Conservation (phyloP, 164 flowering plant genomes). For the Cinnamomum micranthum region DNA sequence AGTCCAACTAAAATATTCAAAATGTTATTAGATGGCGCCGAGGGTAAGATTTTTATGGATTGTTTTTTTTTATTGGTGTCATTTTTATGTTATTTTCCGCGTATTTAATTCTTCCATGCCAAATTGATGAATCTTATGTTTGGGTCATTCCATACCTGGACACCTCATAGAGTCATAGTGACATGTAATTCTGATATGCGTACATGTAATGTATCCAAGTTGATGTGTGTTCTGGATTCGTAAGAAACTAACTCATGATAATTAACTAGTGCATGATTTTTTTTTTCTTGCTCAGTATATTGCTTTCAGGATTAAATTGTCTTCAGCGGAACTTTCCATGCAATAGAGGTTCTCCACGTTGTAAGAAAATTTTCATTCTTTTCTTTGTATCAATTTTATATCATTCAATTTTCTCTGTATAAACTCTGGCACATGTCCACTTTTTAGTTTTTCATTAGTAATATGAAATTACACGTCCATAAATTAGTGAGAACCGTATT, state of each 20-base stretch:
- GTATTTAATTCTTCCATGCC: background rate
- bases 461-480: too few relatives aligned
- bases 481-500: too few relatives aligned
- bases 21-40: background rate
- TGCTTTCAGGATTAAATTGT: constrained; percentile 58
- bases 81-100: too few relatives aligned
- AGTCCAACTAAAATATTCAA: too few relatives aligned
- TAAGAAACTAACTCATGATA: background rate
- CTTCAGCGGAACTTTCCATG: constrained; percentile 72
- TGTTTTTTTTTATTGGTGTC: too few relatives aligned
- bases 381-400: background rate
- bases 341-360: constrained; percentile 44
- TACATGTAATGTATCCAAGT: background rate
- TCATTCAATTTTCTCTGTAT: too few relatives aligned
- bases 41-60: background rate
- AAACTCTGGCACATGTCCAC: too few relatives aligned
- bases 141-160: background rate
- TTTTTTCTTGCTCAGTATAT: constrained; percentile 28
- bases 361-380: constrained; percentile 36
- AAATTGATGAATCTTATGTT: background rate
- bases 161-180: background rate
- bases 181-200: background rate
- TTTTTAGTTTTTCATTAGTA: too few relatives aligned
- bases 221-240: background rate
- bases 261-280: background rate